These are phyloP conservation scores for Marasmius oreades DNA, from an alignment of 1,284 basidiomycete species.

Conservation along the genomic window DNA sequence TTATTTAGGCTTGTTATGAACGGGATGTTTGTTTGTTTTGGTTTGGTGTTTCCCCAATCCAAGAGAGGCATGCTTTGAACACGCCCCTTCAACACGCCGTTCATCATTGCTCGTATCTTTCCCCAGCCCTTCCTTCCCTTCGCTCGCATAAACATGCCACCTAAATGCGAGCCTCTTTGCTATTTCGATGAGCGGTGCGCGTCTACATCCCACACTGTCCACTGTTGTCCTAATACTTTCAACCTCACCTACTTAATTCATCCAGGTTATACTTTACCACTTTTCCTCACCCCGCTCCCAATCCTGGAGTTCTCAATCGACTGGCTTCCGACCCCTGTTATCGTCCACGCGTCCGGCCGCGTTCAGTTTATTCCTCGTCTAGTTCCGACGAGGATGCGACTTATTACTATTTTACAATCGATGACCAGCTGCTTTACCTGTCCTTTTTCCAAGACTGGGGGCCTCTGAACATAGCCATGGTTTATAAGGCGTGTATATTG, in stretches of 20 bases:
- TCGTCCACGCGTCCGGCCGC: slow-evolving; percentile 57
- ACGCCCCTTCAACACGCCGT: slow-evolving; percentile 3
- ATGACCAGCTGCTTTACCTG: slow-evolving; percentile 89
- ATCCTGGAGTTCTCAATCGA: slow-evolving; percentile 59
- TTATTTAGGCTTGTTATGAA: not conserved
- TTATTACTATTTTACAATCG: slow-evolving; percentile 86
- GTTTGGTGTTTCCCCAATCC: not conserved
- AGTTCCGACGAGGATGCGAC: slow-evolving; percentile 65
- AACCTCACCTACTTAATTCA: not conserved
- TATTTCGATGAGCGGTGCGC: slow-evolving; percentile 70
- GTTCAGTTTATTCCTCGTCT: slow-evolving; percentile 51
- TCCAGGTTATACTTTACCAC: slow-evolving; percentile 78
- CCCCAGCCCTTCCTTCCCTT: slow-evolving; percentile 15
- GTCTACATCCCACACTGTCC: slow-evolving; percentile 15
- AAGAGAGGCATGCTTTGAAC: not conserved
- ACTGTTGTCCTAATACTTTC: not conserved
- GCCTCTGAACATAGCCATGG: slow-evolving; percentile 88
- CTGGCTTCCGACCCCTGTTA: slow-evolving; percentile 44
- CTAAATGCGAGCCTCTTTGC: slow-evolving; percentile 70
- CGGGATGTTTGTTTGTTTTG: slow-evolving; percentile 2
- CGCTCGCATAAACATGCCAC: slow-evolving; percentile 37
- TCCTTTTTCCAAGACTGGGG: slow-evolving; percentile 96
- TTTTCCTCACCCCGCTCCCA: slow-evolving; percentile 69
- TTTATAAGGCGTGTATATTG: slow-evolving; percentile 91
- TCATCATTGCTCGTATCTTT: slow-evolving; percentile 4